phyloP scores from a whole-genome alignment of 2,329 filamentous ascomycete species.

The Colletotrichum cereale region DNA sequence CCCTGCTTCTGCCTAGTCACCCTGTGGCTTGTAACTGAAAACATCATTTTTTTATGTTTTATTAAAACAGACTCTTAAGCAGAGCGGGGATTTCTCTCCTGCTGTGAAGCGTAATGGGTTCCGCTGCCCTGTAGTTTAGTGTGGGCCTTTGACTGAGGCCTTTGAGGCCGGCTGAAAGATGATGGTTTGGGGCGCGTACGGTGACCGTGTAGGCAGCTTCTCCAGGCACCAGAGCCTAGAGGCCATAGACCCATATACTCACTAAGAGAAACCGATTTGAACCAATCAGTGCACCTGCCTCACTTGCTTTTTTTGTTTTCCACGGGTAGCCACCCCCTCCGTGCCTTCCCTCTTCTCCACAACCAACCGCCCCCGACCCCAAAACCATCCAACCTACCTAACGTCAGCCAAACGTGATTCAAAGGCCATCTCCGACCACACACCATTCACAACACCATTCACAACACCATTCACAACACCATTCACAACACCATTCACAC shows the following conservation, averaged over 20 bases:
- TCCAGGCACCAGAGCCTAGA: constrained; percentile 34
- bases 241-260: not conserved
- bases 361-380: constrained; percentile 7
- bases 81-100: not conserved
- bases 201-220: constrained; percentile 20
- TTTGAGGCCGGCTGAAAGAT: constrained; percentile 4
- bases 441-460: too few species aligned
- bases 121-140: constrained; percentile 1
- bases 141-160: constrained; percentile 4
- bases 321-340: constrained; percentile 18
- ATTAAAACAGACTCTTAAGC: not conserved
- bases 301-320: constrained; percentile 5
- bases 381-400: constrained; percentile 16
- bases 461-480: too few species aligned
- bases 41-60: not conserved
- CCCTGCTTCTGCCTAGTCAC: not conserved
- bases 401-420: constrained; percentile 22
- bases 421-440: constrained; percentile 26
- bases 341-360: constrained; percentile 24
- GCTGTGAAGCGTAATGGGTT: not conserved
- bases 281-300: constrained; percentile 12
- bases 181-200: constrained; percentile 5
- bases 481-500: too few species aligned
- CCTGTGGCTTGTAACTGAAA: not conserved
- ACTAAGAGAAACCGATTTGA: not conserved